These are phyloP conservation scores for Cordyceps tenuipes DNA, from an alignment of 2,329 filamentous ascomycete species.

Conservation along the genomic window DNA sequence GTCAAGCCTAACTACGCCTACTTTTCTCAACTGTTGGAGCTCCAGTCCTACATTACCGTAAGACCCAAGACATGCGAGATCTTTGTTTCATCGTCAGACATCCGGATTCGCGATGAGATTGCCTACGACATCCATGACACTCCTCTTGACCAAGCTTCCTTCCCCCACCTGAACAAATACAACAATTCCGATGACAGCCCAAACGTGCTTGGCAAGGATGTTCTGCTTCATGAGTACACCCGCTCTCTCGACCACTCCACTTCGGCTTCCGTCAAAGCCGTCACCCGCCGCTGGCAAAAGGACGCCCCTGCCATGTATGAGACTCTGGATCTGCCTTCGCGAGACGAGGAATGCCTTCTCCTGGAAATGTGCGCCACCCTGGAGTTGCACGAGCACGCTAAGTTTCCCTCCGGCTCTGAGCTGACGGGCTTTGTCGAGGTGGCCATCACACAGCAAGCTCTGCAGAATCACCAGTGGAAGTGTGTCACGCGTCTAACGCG, in stretches of 20 bases:
- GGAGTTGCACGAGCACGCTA: constrained; percentile 47
- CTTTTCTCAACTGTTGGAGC: constrained; percentile 46
- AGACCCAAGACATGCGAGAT: constrained; percentile 52
- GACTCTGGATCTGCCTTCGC: constrained; percentile 38
- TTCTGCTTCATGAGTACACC: constrained; percentile 52
- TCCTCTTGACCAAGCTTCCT: constrained; percentile 37
- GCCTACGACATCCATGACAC: constrained; percentile 36
- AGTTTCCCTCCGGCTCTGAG: constrained; percentile 51
- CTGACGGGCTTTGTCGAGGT: constrained; percentile 53
- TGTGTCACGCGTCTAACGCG: constrained; percentile 51
- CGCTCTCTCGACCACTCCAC: constrained; percentile 45
- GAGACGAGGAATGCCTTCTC: constrained; percentile 46
- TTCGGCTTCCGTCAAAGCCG: constrained; percentile 45
- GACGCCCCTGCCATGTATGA: constrained; percentile 49
- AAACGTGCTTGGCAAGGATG: constrained; percentile 42
- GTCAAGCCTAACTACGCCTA: constrained; percentile 56
- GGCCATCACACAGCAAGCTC: constrained; percentile 42
- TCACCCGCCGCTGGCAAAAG: constrained; percentile 48
- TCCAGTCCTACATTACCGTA: constrained; percentile 45
- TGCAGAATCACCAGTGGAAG: constrained; percentile 52
- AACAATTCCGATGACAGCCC: constrained; percentile 45
- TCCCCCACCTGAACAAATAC: constrained; percentile 47
- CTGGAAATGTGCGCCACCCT: constrained; percentile 56
- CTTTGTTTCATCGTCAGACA: constrained; percentile 45
- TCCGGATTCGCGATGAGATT: constrained; percentile 41